Conservation (phyloP, 306 rosid species). For the Prunus padus region DNA sequence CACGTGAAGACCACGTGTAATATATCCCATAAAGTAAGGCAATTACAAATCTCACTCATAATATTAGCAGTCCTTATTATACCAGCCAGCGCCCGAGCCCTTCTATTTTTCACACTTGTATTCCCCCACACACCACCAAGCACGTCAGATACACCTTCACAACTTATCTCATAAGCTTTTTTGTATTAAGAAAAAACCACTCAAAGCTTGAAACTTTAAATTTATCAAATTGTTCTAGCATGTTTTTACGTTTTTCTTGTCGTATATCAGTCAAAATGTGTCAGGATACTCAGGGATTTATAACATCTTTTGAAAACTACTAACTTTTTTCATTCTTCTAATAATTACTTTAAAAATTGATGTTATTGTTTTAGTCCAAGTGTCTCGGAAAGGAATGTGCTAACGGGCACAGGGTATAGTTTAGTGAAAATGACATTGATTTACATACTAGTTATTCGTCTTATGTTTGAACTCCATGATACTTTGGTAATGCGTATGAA, state of each 20-base stretch:
- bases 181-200: too few relatives aligned
- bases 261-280: background rate
- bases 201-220: background rate
- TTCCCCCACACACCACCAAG: constrained; percentile 1
- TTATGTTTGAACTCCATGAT: too few relatives aligned
- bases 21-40: background rate
- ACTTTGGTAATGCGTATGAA: fast-evolving
- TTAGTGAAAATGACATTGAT: too few relatives aligned
- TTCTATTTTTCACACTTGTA: background rate
- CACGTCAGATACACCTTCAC: background rate
- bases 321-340: too few relatives aligned
- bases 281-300: too few relatives aligned
- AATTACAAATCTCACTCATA: constrained; percentile 8
- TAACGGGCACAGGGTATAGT: too few relatives aligned
- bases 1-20: constrained; percentile 45
- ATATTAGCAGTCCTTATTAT: constrained; percentile 16
- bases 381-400: too few relatives aligned
- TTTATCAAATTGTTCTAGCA: background rate
- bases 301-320: background rate
- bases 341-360: too few relatives aligned
- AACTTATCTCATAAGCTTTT: background rate
- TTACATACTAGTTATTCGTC: too few relatives aligned
- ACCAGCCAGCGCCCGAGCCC: too few relatives aligned
- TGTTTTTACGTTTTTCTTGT: background rate
- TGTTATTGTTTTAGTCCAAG: background rate